Evolutionary conservation across 805 yeast genomes (phyloP).

Genomic region (Babjeviella inositovora): DNA sequence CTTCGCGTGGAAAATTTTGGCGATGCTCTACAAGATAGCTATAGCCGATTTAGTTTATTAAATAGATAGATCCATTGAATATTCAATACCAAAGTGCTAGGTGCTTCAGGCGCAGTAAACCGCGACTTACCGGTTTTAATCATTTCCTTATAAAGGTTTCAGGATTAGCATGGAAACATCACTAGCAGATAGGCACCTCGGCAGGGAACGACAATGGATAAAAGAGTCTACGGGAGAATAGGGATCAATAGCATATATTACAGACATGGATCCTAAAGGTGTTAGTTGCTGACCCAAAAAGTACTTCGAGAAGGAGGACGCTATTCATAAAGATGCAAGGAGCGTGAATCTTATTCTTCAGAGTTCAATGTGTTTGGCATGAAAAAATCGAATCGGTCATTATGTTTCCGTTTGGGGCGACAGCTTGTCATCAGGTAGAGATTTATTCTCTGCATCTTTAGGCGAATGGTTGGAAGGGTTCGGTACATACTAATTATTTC

Average conservation of each 20-base stretch:
- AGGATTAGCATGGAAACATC: slow-evolving; percentile 53
- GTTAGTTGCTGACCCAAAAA: too few species aligned
- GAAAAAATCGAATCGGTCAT: slow-evolving; percentile 56
- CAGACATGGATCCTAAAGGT: too few species aligned
- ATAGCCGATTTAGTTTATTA: too few species aligned
- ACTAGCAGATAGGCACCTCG: too few species aligned
- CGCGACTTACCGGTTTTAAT: slow-evolving; percentile 20
- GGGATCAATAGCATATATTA: too few species aligned
- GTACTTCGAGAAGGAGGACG: too few species aligned
- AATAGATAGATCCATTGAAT: background rate
- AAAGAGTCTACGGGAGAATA: background rate
- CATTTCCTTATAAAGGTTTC: slow-evolving; percentile 23
- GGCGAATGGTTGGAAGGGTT: background rate
- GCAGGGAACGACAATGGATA: slow-evolving; percentile 1
- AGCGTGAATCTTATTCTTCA: slow-evolving; percentile 2
- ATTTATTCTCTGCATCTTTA: slow-evolving; percentile 1
- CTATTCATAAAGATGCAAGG: background rate
- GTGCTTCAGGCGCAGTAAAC: slow-evolving; percentile 18
- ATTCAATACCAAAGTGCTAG: background rate
- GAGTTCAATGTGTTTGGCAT: slow-evolving; percentile 54
- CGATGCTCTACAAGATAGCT: too few species aligned
- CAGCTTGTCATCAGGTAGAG: slow-evolving; percentile 40
- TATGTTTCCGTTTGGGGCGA: slow-evolving; percentile 66
- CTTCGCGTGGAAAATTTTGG: too few species aligned
- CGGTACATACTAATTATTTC: too few species aligned